A percentile compares a stretch with the other conserved stretches of the same genome.
Evolutionary conservation across 1,139 yeast species (phyloP).

Genomic region (Keqinozyma sinolaborantium): DNA sequence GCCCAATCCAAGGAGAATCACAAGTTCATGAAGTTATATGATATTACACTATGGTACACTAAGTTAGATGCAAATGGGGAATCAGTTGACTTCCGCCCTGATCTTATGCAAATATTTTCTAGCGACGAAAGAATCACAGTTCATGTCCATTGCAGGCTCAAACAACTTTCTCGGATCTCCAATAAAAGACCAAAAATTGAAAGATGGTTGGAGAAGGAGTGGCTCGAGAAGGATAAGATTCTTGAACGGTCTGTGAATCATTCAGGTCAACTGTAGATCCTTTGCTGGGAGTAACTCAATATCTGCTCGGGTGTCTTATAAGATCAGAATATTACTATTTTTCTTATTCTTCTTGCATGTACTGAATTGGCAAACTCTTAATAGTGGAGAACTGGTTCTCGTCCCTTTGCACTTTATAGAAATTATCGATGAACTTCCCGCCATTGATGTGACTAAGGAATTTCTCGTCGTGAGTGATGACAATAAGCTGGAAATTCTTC

Average conservation of each 20-base stretch:
- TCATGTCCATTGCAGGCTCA: constrained; percentile 10
- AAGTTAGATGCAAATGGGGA: constrained; percentile 14
- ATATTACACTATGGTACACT: constrained; percentile 47
- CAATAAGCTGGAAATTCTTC: constrained; percentile 87
- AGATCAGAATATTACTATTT: neutral
- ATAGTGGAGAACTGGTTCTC: constrained; percentile 78
- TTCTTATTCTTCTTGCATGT: constrained; percentile 28
- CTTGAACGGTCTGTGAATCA: constrained; percentile 6
- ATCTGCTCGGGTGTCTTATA: too few relatives aligned
- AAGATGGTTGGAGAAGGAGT: constrained; percentile 66
- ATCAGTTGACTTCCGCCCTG: constrained; percentile 35
- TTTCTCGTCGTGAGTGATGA: constrained; percentile 94
- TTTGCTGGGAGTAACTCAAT: neutral
- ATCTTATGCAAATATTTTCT: constrained; percentile 53
- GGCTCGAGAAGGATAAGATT: constrained; percentile 64
- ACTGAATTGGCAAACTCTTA: constrained; percentile 38
- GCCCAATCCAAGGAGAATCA: constrained; percentile 29
- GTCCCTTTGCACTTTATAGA: constrained; percentile 77
- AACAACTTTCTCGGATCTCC: constrained; percentile 6
- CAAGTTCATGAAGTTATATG: constrained; percentile 44
- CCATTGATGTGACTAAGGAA: constrained; percentile 86
- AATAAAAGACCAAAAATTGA: constrained; percentile 29
- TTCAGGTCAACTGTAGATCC: neutral
- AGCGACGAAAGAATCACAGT: constrained; percentile 15
- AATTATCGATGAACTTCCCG: constrained; percentile 81